Evolutionary conservation across 1,284 basidiomycete genomes (phyloP).

Genomic region (Leccinum fallax): DNA sequence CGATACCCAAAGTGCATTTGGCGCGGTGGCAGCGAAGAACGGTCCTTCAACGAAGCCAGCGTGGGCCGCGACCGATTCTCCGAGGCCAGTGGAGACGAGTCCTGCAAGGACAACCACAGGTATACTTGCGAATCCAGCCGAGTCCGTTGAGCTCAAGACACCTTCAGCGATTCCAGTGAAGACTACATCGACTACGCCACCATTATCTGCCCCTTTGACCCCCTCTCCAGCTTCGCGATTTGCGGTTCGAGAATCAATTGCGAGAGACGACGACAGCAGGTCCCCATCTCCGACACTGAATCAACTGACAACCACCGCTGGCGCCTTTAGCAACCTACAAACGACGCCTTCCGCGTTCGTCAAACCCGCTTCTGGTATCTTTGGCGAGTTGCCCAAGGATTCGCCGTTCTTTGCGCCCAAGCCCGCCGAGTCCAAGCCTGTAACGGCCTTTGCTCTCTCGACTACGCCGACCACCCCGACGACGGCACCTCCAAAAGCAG

Average conservation of each 20-base stretch:
- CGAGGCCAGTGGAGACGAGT: slow-evolving; percentile 12
- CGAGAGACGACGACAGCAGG: slow-evolving; percentile 26
- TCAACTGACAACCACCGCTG: slow-evolving; percentile 20
- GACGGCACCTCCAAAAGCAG: slow-evolving; percentile 37
- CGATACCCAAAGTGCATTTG: slow-evolving; percentile 25
- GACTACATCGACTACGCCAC: not conserved
- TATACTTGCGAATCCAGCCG: not conserved
- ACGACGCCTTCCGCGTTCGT: slow-evolving; percentile 40
- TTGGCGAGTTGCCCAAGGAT: slow-evolving; percentile 34
- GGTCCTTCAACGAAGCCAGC: slow-evolving; percentile 23
- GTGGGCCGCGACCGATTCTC: slow-evolving; percentile 17
- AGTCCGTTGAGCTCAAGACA: slow-evolving; percentile 11
- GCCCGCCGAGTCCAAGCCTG: slow-evolving; percentile 34
- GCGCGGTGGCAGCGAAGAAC: slow-evolving; percentile 18
- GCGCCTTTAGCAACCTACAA: slow-evolving; percentile 41
- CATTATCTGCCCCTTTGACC: not conserved
- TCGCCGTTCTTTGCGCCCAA: slow-evolving; percentile 59
- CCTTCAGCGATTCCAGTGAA: slow-evolving; percentile 5
- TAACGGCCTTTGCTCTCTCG: slow-evolving; percentile 41
- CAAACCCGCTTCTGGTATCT: slow-evolving; percentile 44
- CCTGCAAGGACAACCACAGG: slow-evolving; percentile 2
- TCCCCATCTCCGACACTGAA: slow-evolving; percentile 30
- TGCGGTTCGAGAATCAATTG: slow-evolving; percentile 15
- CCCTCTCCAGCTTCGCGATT: slow-evolving; percentile 8
- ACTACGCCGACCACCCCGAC: slow-evolving; percentile 29